phyloP scores from a whole-genome alignment of 2,329 filamentous ascomycete genomes.

The Gnomoniopsis smithogilvyi region DNA sequence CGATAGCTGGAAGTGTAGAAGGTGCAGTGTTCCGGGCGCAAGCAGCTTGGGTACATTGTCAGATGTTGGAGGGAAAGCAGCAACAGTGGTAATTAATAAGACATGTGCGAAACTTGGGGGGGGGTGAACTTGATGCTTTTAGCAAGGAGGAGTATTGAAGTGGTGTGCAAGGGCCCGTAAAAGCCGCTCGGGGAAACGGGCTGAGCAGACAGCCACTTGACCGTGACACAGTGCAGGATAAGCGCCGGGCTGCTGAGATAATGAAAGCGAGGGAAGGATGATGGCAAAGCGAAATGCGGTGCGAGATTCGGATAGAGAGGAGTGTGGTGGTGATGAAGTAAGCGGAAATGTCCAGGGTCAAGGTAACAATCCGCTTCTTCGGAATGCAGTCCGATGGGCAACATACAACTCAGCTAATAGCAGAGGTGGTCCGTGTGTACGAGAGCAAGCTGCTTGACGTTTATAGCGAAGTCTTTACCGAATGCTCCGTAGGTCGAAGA shows the following conservation, averaged over 20 bases:
- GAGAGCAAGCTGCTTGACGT: background rate
- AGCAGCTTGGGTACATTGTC: background rate
- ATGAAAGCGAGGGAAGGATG: background rate
- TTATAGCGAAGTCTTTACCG: background rate
- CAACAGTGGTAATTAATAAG: background rate
- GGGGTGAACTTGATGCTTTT: background rate
- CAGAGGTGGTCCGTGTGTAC: background rate
- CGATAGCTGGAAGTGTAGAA: background rate
- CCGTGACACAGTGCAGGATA: conserved; percentile 1
- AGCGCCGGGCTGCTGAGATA: background rate
- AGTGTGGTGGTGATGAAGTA: conserved; percentile 15
- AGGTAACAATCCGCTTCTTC: background rate
- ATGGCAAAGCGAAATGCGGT: background rate
- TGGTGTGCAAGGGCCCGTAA: background rate
- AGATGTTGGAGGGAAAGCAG: background rate
- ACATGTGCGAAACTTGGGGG: background rate
- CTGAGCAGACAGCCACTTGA: conserved; percentile 5
- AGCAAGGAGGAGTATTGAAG: background rate
- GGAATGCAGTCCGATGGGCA: background rate
- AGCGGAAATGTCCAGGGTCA: background rate
- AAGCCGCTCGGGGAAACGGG: conserved; percentile 8
- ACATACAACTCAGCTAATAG: background rate
- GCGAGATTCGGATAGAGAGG: background rate
- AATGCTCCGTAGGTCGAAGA: background rate
- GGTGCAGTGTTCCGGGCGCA: background rate